Evolutionary conservation across 2,329 filamentous ascomycete genomes (phyloP).

Genomic region (Teratosphaeria nubilosa): DNA sequence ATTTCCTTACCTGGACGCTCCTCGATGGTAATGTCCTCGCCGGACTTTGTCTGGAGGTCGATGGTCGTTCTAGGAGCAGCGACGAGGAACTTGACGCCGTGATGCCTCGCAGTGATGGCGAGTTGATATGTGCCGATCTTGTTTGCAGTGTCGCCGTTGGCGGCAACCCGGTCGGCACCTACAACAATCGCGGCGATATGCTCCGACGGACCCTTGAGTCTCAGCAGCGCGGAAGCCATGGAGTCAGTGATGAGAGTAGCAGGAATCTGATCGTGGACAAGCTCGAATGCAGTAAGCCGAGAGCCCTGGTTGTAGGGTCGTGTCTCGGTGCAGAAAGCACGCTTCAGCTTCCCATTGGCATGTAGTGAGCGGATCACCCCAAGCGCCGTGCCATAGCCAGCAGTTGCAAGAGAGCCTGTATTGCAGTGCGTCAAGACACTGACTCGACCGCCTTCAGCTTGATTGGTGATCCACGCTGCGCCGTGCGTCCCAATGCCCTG

Average conservation of each 20-base stretch:
- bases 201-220: conserved; percentile 46
- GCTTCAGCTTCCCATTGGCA: conserved; percentile 54
- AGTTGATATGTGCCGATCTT: conserved; percentile 95
- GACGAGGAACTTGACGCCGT: conserved; percentile 88
- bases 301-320: conserved; percentile 97
- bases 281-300: conserved; percentile 85
- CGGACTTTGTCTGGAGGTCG: conserved; percentile 69
- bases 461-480: conserved; percentile 68
- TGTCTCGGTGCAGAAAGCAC: conserved; percentile 94
- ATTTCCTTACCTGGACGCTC: conserved; percentile 74
- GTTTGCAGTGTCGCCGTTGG: conserved; percentile 96
- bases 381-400: conserved; percentile 91
- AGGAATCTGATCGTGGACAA: conserved; percentile 88
- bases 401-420: conserved; percentile 90
- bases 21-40: conserved; percentile 78
- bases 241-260: conserved; percentile 90
- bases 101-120: conserved; percentile 78
- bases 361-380: conserved; percentile 85
- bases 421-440: conserved; percentile 97
- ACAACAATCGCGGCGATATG: conserved; percentile 83
- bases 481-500: conserved; percentile 73
- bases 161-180: conserved; percentile 86
- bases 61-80: conserved; percentile 92
- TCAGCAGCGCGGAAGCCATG: conserved; percentile 85
- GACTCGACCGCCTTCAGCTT: conserved; percentile 45